Evolutionary conservation across 176 grass and related monocot species (phyloP), one percentile per base, ranked within the genome.

Genomic region (Eleusine indica): DNA sequence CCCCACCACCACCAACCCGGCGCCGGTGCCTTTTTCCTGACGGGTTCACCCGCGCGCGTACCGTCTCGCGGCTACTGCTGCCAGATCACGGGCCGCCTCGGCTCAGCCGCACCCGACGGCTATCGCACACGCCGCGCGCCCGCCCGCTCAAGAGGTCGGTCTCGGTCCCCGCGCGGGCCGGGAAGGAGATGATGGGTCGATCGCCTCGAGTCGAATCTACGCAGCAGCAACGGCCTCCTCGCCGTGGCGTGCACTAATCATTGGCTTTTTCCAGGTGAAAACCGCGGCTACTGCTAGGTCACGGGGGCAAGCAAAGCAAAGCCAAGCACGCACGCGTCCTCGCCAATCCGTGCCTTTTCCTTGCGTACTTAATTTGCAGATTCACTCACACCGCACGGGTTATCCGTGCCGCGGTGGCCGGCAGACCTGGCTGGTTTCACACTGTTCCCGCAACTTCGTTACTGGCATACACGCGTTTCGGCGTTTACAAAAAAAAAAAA

Each of bases 181-280:
- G 16, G 16, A 19, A 19, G 52, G 7, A 0, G 16, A 56, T 16
- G 52, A 49, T 54, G 4, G 53, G 6, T 19, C 19, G 6, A n/a
- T 58, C 56, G 56, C 56, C 56, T 58, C 56, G 58, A 62, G n/a
- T 62, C 58, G 61, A 70, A 84, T 19, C 22, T 66, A 70, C 82
- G 73, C 16, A 29, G 58, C 18, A 0, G 56, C 21, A 1, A 0
- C 9, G 9, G 42, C 13, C 9, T 25, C 70, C 7, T 32, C 46
- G 35, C 65, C 80, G 66, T 83, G 74, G 25, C 57, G 80, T 47
- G 57, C 80, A 51, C 67, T 38, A 48, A 79, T 79, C 58, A 60
- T 58, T 29, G 57, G 25, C 4, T 66, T 72, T n/a, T 46, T 53
- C 7, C 7, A 19, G 53, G 49, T 17, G 37, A 71, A 57, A 15